Conservation (phyloP, 2,329 filamentous ascomycete species). For the Fusarium buxicola region DNA sequence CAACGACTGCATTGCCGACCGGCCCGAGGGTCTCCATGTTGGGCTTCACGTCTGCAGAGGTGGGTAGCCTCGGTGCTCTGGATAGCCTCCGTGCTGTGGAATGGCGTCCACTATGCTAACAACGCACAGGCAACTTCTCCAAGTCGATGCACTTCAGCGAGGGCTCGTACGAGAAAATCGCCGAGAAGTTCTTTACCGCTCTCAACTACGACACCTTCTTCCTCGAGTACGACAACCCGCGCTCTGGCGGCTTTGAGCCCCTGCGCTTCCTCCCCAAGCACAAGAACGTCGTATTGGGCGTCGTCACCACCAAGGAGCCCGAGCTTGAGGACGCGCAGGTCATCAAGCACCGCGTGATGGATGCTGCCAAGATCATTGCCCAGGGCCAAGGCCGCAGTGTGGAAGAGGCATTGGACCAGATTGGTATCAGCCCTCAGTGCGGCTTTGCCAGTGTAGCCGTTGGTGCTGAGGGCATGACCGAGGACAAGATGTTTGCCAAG, state of each 20-base stretch:
- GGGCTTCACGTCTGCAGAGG: conserved; percentile 72
- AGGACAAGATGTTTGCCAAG: conserved; percentile 78
- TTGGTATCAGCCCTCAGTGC: conserved; percentile 77
- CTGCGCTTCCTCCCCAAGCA: conserved; percentile 67
- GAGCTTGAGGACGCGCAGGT: conserved; percentile 66
- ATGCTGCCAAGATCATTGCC: conserved; percentile 74
- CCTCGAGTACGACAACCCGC: conserved; percentile 69
- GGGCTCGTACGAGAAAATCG: conserved; percentile 72
- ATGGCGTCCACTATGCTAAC: neutral
- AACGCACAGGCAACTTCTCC: conserved; percentile 65
- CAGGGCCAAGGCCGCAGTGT: conserved; percentile 70
- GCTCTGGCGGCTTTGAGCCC: conserved; percentile 72
- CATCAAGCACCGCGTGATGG: conserved; percentile 64
- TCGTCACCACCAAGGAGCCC: conserved; percentile 71
- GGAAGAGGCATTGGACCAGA: conserved; percentile 72
- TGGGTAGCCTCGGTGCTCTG: conserved; percentile 24
- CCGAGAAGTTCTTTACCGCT: conserved; percentile 68
- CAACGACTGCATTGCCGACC: conserved; percentile 73
- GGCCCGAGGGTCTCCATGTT: conserved; percentile 74
- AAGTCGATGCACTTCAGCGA: conserved; percentile 72
- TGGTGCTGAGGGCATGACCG: conserved; percentile 71
- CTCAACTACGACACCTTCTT: conserved; percentile 72
- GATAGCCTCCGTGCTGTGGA: neutral
- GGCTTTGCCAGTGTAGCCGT: conserved; percentile 77
- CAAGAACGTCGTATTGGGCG: conserved; percentile 72